Base-by-base conservation (phyloP, 208 protist species). In the Borovskyia barvae region DNA sequence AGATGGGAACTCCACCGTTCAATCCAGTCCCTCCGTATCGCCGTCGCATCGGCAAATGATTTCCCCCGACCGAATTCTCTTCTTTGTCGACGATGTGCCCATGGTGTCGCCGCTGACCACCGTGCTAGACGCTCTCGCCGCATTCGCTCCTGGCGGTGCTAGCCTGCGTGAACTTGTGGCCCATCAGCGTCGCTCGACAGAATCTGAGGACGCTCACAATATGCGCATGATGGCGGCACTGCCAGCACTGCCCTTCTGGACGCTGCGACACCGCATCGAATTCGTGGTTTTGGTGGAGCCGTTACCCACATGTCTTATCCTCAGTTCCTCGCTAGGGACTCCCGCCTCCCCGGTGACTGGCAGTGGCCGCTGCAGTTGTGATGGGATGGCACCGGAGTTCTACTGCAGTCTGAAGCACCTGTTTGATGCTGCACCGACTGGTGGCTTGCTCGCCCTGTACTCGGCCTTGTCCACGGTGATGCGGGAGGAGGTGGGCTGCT, bases 221-320 rank as follows among this genome's bases (percentile, higher is more conserved):
- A 51, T 49, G 43, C 29, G 50, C 8, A 32, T 71, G 5, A 37
- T 47, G 26, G n/a, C 25, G 40, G 28, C 59, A 2, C 64, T 82
- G 28, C 62, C 50, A 8, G 40, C 64, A 1, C 49, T 78, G 17
- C 37, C 77, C 11, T 71, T 88, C 41, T 88, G 81, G 77, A 50
- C 67, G 17, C 54, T 43, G 17, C 49, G 67, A n/a, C 81, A 88
- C 47, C 53, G 37, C 28, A 68, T 88, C 39, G 41, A 75, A 6
- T 76, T 75, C 61, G 69, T 75, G 12, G 52, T 84, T 36, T 67
- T 88, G 5, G 69, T 73, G 26, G 50, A 75, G 36, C 77, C 77
- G 37, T 35, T 82, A 42, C 43, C 69, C 11, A 17, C 32, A 26
- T 40, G 28, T n/a, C 22, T 76, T 20, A 12, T 66, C 30, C 41